Percentiles rank a stretch among this genome's conserved stretches.
These are phyloP conservation scores for Cystobasidium onofrii DNA, from an alignment of 768 basidiomycete genomes.

Conservation along the genomic window DNA sequence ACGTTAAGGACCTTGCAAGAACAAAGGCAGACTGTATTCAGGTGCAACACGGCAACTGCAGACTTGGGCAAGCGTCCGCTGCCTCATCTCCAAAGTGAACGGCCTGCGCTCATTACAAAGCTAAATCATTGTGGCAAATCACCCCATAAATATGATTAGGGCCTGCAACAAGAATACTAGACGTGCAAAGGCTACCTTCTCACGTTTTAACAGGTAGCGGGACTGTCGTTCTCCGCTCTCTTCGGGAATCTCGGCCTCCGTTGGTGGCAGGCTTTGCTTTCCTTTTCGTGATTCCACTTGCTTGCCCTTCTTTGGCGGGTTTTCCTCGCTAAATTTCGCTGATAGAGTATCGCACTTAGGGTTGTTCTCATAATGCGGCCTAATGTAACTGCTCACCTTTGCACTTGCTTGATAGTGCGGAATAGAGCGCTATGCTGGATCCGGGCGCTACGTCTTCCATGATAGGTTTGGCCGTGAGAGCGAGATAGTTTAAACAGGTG, in stretches of 20 bases:
- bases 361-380: background rate
- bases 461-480: background rate
- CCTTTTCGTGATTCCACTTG: background rate
- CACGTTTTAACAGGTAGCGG: background rate
- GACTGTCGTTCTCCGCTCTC: background rate
- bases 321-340: background rate
- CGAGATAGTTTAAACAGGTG: conserved; percentile 4
- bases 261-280: background rate
- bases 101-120: too few species aligned
- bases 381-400: background rate
- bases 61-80: background rate
- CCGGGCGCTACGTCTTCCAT: background rate
- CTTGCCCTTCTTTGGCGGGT: background rate
- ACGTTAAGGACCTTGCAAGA: too few species aligned
- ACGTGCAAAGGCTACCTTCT: too few species aligned
- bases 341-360: background rate
- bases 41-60: too few species aligned
- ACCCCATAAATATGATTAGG: too few species aligned
- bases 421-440: background rate
- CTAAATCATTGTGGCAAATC: too few species aligned
- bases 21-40: too few species aligned
- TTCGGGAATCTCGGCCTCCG: too few species aligned
- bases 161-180: too few species aligned
- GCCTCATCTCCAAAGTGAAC: background rate
- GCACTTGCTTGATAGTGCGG: background rate